Evolutionary conservation across 345 rosid genomes (phyloP).

Genomic region (Citrus cavaleriei): DNA sequence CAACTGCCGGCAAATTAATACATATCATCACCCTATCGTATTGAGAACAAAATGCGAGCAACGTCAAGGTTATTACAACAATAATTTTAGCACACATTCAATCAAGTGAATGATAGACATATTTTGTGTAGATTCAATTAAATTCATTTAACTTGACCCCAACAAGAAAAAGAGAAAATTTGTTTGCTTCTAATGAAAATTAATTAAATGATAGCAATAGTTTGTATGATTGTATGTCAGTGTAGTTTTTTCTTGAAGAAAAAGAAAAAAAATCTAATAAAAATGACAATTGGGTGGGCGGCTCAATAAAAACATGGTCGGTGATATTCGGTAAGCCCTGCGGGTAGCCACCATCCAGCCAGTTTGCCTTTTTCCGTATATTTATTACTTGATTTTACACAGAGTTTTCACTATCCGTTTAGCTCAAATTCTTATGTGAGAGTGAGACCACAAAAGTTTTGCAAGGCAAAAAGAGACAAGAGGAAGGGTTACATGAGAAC

Average conservation of each 20-base stretch:
- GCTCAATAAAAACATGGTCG: slow-evolving; percentile 3
- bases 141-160: background rate
- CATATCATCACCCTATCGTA: too few relatives aligned
- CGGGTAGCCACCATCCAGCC: background rate
- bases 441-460: background rate
- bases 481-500: slow-evolving; percentile 45
- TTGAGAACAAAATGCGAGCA: background rate
- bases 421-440: background rate
- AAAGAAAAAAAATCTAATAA: background rate
- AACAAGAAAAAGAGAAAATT: slow-evolving; percentile 3
- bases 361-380: background rate
- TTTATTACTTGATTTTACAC: background rate
- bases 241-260: too few relatives aligned
- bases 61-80: too few relatives aligned
- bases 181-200: background rate
- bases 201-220: background rate
- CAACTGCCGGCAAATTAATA: background rate
- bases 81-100: background rate
- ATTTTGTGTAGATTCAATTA: background rate
- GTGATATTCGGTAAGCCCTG: background rate
- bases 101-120: background rate
- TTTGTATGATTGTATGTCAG: background rate
- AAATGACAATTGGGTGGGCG: slow-evolving; percentile 7
- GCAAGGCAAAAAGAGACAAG: slow-evolving; percentile 20
- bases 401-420: background rate